These are phyloP conservation scores for Xylariaceae sp. DNA, from an alignment of 2,329 filamentous ascomycete species.

Conservation along the genomic window DNA sequence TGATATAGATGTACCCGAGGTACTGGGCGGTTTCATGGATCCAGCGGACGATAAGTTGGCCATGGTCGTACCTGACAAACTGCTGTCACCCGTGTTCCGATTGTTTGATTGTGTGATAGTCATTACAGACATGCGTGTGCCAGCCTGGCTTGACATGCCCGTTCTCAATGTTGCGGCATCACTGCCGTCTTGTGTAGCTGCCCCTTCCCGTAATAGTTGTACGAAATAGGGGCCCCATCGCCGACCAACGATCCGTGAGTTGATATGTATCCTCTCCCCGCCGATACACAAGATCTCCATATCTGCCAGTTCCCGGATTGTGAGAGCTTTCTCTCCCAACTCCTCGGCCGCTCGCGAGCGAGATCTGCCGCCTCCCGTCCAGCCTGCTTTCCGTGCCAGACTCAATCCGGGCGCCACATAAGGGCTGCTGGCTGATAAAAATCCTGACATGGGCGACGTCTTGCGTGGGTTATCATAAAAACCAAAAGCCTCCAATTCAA, in stretches of 20 bases:
- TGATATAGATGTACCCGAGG: conserved; percentile 42
- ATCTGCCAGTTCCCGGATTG: conserved; percentile 80
- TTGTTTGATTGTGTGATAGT: conserved; percentile 77
- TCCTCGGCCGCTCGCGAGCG: conserved; percentile 78
- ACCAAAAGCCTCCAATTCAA: conserved; percentile 94
- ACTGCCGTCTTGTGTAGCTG: conserved; percentile 65
- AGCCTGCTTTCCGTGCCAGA: conserved; percentile 55
- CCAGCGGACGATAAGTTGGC: conserved; percentile 33
- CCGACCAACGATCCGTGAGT: conserved; percentile 80
- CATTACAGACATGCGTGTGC: conserved; percentile 71
- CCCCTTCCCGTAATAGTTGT: conserved; percentile 79
- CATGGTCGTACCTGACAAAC: conserved; percentile 43
- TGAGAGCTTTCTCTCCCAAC: conserved; percentile 75
- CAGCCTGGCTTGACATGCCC: conserved; percentile 52
- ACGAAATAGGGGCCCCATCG: conserved; percentile 97
- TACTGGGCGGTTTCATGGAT: conserved; percentile 42
- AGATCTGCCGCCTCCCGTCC: conserved; percentile 69
- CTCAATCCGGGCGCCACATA: conserved; percentile 56
- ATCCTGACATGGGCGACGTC: conserved; percentile 72
- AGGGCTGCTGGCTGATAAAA: conserved; percentile 75
- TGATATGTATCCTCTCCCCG: conserved; percentile 88
- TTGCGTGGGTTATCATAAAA: conserved; percentile 93
- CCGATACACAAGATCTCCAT: conserved; percentile 95
- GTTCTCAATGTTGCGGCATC: conserved; percentile 75
- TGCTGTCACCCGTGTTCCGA: conserved; percentile 47